Conservation (phyloP, 2,329 filamentous ascomycete species). For the Aspergillus thermomutatus region DNA sequence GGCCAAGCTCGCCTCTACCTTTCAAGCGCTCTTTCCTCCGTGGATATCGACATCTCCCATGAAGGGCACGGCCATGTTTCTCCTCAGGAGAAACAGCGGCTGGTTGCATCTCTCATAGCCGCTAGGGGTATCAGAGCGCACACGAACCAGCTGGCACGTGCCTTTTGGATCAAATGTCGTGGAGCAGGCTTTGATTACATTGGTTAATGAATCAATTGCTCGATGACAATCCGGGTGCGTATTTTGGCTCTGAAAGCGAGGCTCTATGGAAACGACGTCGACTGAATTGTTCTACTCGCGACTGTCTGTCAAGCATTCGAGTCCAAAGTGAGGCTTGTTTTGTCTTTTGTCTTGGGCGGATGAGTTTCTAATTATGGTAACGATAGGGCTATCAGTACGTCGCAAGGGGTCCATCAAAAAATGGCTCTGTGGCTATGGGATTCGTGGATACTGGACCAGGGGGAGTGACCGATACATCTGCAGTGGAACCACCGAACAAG, state of each 20-base stretch:
- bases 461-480: not conserved
- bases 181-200: conserved; percentile 41
- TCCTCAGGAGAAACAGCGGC: conserved; percentile 38
- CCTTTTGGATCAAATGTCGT: conserved; percentile 45
- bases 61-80: conserved; percentile 20
- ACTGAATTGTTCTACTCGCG: not conserved
- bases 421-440: not conserved
- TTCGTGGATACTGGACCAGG: not conserved
- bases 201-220: conserved; percentile 20
- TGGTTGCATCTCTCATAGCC: conserved; percentile 38
- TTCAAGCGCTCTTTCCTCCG: conserved; percentile 31
- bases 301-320: not conserved
- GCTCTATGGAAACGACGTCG: not conserved
- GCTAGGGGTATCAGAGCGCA: conserved; percentile 36
- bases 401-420: not conserved
- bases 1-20: conserved; percentile 38
- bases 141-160: conserved; percentile 38
- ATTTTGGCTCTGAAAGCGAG: not conserved
- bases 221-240: conserved; percentile 3
- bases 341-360: not conserved
- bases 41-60: conserved; percentile 21
- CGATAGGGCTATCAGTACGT: not conserved
- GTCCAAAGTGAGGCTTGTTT: conserved; percentile 13
- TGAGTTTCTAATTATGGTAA: not conserved
- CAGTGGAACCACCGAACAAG: not conserved